These are phyloP conservation scores for Pseudomassariella vexata DNA, from an alignment of 2,329 filamentous ascomycete genomes.

Conservation along the genomic window DNA sequence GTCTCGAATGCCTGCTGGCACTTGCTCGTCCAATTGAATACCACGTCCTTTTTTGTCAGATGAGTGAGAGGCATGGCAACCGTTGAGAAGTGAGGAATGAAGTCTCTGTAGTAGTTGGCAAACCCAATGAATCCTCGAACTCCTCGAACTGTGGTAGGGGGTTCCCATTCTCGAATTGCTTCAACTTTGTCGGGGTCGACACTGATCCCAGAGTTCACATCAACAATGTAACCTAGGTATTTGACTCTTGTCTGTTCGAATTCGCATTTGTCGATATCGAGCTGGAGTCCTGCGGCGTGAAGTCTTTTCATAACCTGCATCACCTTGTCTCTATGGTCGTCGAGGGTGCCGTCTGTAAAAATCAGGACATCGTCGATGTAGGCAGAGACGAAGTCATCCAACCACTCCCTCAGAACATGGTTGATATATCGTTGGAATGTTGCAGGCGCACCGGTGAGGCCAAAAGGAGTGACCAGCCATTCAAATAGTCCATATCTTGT, in stretches of 20 bases:
- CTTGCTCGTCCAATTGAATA: no score
- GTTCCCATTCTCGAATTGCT: no score
- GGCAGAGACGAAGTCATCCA: slow-evolving; percentile 5
- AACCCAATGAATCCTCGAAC: no score
- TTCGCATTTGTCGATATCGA: slow-evolving; percentile 21
- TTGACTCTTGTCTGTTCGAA: slow-evolving; percentile 25
- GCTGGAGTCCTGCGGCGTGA: slow-evolving; percentile 1
- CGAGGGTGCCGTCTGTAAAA: slow-evolving; percentile 15
- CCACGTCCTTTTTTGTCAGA: no score
- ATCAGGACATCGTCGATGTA: slow-evolving; percentile 18
- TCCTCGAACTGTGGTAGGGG: no score
- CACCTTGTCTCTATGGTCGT: slow-evolving; percentile 19
- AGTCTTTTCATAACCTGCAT: slow-evolving; percentile 11
- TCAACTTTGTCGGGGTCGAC: no score
- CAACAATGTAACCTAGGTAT: no score
- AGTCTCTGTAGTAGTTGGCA: no score
- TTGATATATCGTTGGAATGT: slow-evolving; percentile 10
- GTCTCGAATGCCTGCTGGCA: no score
- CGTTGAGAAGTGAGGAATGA: no score
- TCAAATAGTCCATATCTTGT: slow-evolving; percentile 22
- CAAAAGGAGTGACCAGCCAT: slow-evolving; percentile 23
- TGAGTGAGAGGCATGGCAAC: no score
- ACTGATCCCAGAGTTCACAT: no score
- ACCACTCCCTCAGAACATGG: slow-evolving; percentile 4
- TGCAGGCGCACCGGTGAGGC: slow-evolving; percentile 13